A percentile compares a stretch with the other conserved stretches of the same genome.
Conservation (phyloP, 805 yeast species). For the Teunomyces funiuensis region DNA sequence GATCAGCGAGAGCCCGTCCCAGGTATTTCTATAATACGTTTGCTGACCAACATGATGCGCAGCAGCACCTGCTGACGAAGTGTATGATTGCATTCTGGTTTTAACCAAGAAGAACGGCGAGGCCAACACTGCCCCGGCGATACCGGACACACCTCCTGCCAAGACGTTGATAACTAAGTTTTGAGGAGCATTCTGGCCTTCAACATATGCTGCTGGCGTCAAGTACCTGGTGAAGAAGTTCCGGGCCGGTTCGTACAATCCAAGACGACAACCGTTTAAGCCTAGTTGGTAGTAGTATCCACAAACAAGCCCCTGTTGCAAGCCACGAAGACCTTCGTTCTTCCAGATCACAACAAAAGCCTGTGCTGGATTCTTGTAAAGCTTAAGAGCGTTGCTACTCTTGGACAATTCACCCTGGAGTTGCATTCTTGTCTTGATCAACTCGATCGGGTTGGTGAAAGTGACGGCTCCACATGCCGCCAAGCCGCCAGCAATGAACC, state of each 20-base stretch:
- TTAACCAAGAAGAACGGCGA: conserved; percentile 91
- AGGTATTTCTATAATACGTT: conserved; percentile 73
- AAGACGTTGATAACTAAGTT: conserved; percentile 59
- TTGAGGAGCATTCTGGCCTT: conserved; percentile 35
- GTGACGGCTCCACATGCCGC: conserved; percentile 99
- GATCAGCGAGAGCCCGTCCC: conserved; percentile 67
- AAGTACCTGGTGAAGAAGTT: conserved; percentile 52
- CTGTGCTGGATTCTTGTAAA: conserved; percentile 83
- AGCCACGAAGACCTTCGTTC: conserved; percentile 83
- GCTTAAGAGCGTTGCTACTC: conserved; percentile 44
- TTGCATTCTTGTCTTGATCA: conserved; percentile 95
- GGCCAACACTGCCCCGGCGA: conserved; percentile 84
- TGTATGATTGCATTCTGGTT: conserved; percentile 95
- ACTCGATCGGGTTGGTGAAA: conserved; percentile 91
- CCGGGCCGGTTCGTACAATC: conserved; percentile 89
- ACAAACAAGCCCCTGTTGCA: conserved; percentile 85
- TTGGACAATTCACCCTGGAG: conserved; percentile 86
- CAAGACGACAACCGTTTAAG: conserved; percentile 90
- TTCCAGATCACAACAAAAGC: conserved; percentile 69
- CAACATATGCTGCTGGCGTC: conserved; percentile 51
- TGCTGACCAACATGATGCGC: conserved; percentile 76
- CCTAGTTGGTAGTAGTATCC: conserved; percentile 91
- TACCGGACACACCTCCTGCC: conserved; percentile 83
- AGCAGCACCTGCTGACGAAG: conserved; percentile 43
- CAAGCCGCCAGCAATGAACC: conserved; percentile 28